A percentile compares a stretch with the other conserved stretches of the same genome.
These are phyloP conservation scores for Neospermospora avenae DNA, from an alignment of 2,329 filamentous ascomycete genomes.

Conservation along the genomic window DNA sequence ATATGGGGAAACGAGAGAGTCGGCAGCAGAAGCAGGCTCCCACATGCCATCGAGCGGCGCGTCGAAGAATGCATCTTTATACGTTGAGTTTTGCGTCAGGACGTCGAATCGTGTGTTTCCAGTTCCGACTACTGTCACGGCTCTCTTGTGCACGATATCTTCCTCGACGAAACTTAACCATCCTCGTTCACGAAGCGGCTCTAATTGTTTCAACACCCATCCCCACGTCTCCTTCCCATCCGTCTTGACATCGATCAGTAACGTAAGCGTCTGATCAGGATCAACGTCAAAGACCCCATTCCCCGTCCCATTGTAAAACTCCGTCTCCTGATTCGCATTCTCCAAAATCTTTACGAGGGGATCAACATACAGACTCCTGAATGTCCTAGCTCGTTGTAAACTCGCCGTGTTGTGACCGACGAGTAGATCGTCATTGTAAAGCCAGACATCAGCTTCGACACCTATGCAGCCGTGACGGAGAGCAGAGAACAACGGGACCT, in stretches of 20 bases:
- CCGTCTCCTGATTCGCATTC: constrained; percentile 46
- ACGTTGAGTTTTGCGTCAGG: constrained; percentile 49
- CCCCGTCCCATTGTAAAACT: constrained; percentile 43
- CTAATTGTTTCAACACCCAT: constrained; percentile 51
- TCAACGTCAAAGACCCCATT: constrained; percentile 56
- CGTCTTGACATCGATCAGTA: constrained; percentile 70
- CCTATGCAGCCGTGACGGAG: constrained; percentile 57
- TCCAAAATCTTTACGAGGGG: constrained; percentile 59
- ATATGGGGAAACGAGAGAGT: background rate
- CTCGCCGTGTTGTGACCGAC: constrained; percentile 60
- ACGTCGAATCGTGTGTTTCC: constrained; percentile 60
- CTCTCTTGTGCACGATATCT: constrained; percentile 47
- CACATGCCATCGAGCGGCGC: constrained; percentile 52
- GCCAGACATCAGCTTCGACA: constrained; percentile 69
- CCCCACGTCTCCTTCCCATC: constrained; percentile 49
- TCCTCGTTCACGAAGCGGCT: constrained; percentile 55
- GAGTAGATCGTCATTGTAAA: constrained; percentile 53
- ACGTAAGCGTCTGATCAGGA: constrained; percentile 51
- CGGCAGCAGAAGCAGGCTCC: background rate
- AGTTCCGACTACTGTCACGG: constrained; percentile 66
- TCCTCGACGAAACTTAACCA: constrained; percentile 55
- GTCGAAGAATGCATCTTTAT: constrained; percentile 64
- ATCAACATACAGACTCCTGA: constrained; percentile 61
- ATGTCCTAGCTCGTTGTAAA: constrained; percentile 53
- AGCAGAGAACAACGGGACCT: constrained; percentile 60